A percentile compares a stretch with the other conserved stretches of the same genome.
Evolutionary conservation across 768 basidiomycete species (phyloP).

Genomic region (Phaeolepiota aurea): DNA sequence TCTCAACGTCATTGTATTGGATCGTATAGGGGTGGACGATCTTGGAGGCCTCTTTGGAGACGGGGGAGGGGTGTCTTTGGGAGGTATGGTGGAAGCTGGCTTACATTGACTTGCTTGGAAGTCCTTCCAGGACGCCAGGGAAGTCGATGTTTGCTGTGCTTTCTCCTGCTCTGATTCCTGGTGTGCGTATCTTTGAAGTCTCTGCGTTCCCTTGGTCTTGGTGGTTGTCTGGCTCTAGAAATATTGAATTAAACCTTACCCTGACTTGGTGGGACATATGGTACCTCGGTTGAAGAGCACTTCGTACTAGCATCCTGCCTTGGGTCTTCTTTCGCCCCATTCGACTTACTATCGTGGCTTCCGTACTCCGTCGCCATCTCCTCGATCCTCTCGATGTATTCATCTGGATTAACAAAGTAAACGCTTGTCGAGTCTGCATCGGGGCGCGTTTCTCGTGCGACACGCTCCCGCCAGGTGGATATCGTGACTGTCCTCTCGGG

Average conservation of each 20-base stretch:
- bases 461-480: conserved; percentile 48
- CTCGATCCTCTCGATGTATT: conserved; percentile 20
- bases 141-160: background rate
- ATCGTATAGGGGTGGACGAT: background rate
- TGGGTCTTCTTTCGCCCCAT: too few relatives aligned
- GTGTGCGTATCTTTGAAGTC: background rate
- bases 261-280: too few relatives aligned
- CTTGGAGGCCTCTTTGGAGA: background rate
- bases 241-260: too few relatives aligned
- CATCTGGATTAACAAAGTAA: conserved; percentile 32
- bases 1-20: background rate
- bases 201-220: too few relatives aligned
- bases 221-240: too few relatives aligned
- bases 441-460: conserved; percentile 27
- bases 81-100: too few relatives aligned
- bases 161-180: background rate
- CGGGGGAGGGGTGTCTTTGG: too few relatives aligned
- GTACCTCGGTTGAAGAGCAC: too few relatives aligned
- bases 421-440: conserved; percentile 34
- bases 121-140: background rate
- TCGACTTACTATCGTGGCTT: conserved; percentile 1
- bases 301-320: too few relatives aligned
- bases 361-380: conserved; percentile 7
- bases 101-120: background rate
- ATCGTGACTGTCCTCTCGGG: conserved; percentile 46